Evolutionary conservation across 1,284 basidiomycete species (phyloP).

Genomic region (Ceratobasidium theobromae): DNA sequence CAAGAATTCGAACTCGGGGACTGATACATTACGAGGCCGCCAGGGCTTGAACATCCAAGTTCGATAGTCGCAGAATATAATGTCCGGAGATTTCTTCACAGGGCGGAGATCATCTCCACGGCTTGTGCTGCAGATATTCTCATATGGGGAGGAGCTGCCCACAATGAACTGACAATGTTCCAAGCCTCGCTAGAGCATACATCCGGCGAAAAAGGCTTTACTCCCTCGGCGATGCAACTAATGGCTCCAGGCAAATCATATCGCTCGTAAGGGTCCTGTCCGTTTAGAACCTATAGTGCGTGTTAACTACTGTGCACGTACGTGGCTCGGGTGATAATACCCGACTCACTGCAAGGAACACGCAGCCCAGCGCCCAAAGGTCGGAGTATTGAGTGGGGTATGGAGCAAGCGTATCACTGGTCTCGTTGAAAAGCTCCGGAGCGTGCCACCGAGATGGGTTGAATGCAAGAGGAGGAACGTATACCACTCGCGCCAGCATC

Average conservation of each 20-base stretch:
- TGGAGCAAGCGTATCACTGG: neutral
- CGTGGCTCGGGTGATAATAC: too few relatives aligned
- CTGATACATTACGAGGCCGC: too few relatives aligned
- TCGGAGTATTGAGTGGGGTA: slow-evolving; percentile 8
- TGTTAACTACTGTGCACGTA: too few relatives aligned
- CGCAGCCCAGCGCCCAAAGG: slow-evolving; percentile 12
- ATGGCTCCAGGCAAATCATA: slow-evolving; percentile 2
- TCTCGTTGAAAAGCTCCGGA: neutral
- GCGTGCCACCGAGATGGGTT: slow-evolving; percentile 11
- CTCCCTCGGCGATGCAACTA: neutral
- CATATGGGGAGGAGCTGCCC: neutral
- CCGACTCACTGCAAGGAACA: slow-evolving; percentile 1
- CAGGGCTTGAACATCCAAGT: too few relatives aligned
- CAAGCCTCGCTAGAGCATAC: neutral
- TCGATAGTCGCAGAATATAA: too few relatives aligned
- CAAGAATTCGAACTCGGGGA: too few relatives aligned
- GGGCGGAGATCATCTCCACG: neutral
- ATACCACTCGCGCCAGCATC: neutral
- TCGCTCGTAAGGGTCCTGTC: neutral
- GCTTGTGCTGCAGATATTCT: neutral
- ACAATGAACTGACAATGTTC: neutral
- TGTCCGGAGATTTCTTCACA: too few relatives aligned
- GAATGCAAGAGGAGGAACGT: neutral
- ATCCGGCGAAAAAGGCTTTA: neutral
- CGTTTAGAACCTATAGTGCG: neutral